These are phyloP conservation scores for Eudorina sp. DNA, from an alignment of 139 green algal species.

Conservation along the genomic window DNA sequence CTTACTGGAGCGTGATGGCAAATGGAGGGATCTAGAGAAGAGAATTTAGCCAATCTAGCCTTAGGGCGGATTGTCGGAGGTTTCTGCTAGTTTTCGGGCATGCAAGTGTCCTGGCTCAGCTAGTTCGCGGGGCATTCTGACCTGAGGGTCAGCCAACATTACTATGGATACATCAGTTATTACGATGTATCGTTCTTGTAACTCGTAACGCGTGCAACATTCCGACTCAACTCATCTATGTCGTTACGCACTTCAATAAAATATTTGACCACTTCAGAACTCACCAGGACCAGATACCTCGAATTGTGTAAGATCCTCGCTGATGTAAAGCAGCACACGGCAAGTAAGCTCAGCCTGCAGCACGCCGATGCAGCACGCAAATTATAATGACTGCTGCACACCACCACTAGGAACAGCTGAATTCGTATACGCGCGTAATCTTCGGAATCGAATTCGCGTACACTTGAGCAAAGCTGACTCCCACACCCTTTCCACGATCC, in stretches of 20 bases:
- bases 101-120: not conserved
- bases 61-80: slow-evolving; percentile 22
- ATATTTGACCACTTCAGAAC: not conserved
- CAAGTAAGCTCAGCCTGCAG: slow-evolving; percentile 69
- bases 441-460: too few relatives aligned
- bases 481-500: too few relatives aligned
- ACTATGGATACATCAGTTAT: not conserved
- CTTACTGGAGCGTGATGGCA: not conserved
- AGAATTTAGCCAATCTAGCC: not conserved
- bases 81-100: slow-evolving; percentile 7
- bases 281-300: slow-evolving; percentile 49
- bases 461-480: too few relatives aligned
- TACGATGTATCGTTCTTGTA: not conserved
- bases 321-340: slow-evolving; percentile 83
- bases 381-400: too few relatives aligned
- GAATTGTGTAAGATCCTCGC: slow-evolving; percentile 84
- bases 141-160: not conserved
- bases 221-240: not conserved
- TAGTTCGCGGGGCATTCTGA: not conserved
- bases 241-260: not conserved
- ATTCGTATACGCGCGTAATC: too few relatives aligned
- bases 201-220: not conserved
- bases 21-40: slow-evolving; percentile 33
- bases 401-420: too few relatives aligned
- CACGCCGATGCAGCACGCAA: too few relatives aligned